Evolutionary conservation across 768 basidiomycete genomes (phyloP), one percentile per base, ranked within the genome.

Genomic region (Leucogyrophana mollusca): DNA sequence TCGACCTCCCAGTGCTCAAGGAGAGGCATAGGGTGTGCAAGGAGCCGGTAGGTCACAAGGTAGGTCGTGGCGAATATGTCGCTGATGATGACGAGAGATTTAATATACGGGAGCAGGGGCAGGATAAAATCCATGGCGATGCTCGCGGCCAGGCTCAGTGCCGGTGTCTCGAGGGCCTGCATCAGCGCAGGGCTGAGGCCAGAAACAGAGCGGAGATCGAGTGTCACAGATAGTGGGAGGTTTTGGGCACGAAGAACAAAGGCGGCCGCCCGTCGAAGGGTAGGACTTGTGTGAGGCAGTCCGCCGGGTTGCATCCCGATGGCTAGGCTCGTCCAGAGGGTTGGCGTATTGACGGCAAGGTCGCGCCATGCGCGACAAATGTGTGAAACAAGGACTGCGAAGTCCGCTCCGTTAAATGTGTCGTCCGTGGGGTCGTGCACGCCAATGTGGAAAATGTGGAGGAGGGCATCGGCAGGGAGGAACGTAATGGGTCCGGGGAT

Each of bases 331-430:
- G 52, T 22, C 76, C 77, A 78, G 5, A 78, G 59, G 4, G 53
- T 41, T 2, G 71, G 67, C 4, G 64, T 68, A 11, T 55, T 52
- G 20, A 72, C 43, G 1, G 70, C 72, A 13, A 68, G 52, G 3
- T 54, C 56, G 37, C 76, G 65, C 73, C 74, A 77, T 39, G 56
- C 59, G 14, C 46, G 46, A n/a, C 67, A 76, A 33, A 77, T 72
- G 46, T 76, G 73, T 32, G 69, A 70, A 13, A 73, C 47, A 10
- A 56, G 17, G n/a, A 77, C 67, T 1, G 49, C 40, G 30, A 46
- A 50, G 21, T 43, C 40, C 25, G 35, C 20, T 17, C 34, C 35
- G 6, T 30, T 13, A 30, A 30, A 30, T 30, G 27, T 13, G n/a
- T 6, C 10, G 24, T 23, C 5, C 32, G 32, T 14, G 38, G 30